Evolutionary conservation across 495 filamentous ascomycete genomes (phyloP), one percentile per base, ranked within the genome.

Genomic region (Zalerion maritima): DNA sequence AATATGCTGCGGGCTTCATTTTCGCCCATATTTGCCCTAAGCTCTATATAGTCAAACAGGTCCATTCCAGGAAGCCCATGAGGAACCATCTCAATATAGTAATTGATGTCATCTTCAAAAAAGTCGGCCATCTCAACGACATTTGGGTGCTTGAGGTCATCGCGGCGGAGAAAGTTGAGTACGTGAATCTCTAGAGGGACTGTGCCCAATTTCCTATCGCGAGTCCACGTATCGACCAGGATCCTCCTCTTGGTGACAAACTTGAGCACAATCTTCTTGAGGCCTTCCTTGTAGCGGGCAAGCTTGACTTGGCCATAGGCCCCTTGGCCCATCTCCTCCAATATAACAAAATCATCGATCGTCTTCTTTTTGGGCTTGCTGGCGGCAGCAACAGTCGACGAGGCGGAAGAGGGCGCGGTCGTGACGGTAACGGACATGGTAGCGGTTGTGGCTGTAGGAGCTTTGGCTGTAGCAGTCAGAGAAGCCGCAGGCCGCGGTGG

Each of bases 121-220:
- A 96, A 99, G 35, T 91, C 86, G 20, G 78, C 73, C 91, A 99
- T 96, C 57, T 96, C 89, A 16, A 99, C 83, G 35, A 99, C 94
- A 43, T 96, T 96, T 14, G 84, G 80, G 45, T 99, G 89, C 42
- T 71, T 77, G 21, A 86, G 61, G 15, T 81, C 86, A 38, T 92
- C 84, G 3, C 80, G 67, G 18, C 84, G 74, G 1, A 99, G 73
- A 47, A 86, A 99, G 49, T 99, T 83, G 6, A 99, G 63, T 24
- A 96, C 89, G 42, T 99, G 89, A 39, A 99, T 96, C 54, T 99
- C 89, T 32, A 99, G 60, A 1, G 89, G 89, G 2, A 99, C 89
- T 1, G 89, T 99, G n/a, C 89, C 89, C 4, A 99, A 71, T 17
- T 80, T 69, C 18, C 89, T 72, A 54, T 99, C 89, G 23, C 91